Base-by-base conservation (phyloP, 2,329 filamentous ascomycete species). In the Chalaropsis ovoidea region DNA sequence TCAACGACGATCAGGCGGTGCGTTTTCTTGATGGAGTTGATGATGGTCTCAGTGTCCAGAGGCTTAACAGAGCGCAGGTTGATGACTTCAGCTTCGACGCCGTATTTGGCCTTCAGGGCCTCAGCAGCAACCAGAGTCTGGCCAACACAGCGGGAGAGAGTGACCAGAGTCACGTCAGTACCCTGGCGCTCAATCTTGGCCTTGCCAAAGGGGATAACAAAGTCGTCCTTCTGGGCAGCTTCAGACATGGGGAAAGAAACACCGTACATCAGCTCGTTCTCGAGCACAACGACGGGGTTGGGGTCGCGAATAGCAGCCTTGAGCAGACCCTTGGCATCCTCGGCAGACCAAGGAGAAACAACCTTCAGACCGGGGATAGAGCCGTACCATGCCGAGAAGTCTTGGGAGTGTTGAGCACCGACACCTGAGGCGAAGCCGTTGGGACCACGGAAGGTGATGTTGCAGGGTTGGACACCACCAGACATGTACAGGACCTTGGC, bases 401-500 rank as follows among this genome's bases (percentile, higher is more conserved):
- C 94, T 81, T 99, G 94, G 63, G 94, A 97, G 83, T 99, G 94
- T 82, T 99, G 94, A 68, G 94, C 94, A 70, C 81, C 94, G 73
- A 99, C 94, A 83, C 94, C 94, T 68, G 93, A 76, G 69, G 94
- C 94, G 77, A 99, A 99, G 73, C 94, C 94, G 80, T 99, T 99
- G 78, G 94, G 94, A 65, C 94, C 94, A 76, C 94, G 92, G 88
- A 99, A 99, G 72, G 94, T 97, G 79, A 99, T 93, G 82, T 97
- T 97, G 81, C 94, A 99, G 73, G 94, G 94, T 80, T 99, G 94
- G 77, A 96, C 97, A 77, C 94, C 94, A 73, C 94, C 94, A 70
- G 94, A 97, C 94, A 99, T 99, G 83, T 99, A 99, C 75, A 99
- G 93, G 67, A 94, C 99, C 84, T 99, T 99, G 75, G 91, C 94